Conservation (phyloP, 1,284 basidiomycete species). For the Papiliotrema flavescens region DNA sequence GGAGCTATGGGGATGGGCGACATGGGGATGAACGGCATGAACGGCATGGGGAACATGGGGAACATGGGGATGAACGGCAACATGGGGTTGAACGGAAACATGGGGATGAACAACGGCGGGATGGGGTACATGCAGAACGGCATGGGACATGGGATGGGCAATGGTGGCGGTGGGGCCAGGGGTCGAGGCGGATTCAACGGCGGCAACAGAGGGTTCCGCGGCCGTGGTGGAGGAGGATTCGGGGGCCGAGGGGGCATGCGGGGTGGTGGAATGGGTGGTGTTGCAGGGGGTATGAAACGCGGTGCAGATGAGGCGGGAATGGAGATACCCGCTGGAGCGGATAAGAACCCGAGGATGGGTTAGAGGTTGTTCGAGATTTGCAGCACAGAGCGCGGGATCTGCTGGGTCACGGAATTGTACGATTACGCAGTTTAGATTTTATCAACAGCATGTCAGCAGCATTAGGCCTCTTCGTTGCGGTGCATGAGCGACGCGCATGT, state of each 20-base stretch:
- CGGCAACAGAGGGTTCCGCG: conserved; percentile 2
- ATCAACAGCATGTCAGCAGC: too few species aligned
- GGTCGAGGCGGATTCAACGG: conserved; percentile 24
- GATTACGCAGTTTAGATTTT: too few species aligned
- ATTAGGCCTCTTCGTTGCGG: too few species aligned
- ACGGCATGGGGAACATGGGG: too few species aligned
- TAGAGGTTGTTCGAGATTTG: neutral
- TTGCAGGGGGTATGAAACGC: conserved; percentile 4
- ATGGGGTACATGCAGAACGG: conserved; percentile 11
- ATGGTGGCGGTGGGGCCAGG: conserved; percentile 47
- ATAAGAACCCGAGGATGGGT: conserved; percentile 2
- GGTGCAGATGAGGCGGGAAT: conserved; percentile 3
- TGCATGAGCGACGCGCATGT: too few species aligned
- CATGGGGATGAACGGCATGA: conserved; percentile 4
- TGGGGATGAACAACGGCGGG: conserved; percentile 7
- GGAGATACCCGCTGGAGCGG: conserved; percentile 1
- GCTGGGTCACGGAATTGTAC: too few species aligned
- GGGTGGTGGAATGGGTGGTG: conserved; percentile 22
- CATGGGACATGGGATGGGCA: conserved; percentile 4
- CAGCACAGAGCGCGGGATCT: too few species aligned
- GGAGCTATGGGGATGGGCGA: conserved; percentile 6
- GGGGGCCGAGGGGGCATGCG: conserved; percentile 31
- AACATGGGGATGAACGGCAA: conserved; percentile 7
- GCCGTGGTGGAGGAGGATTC: conserved; percentile 12
- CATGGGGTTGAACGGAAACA: too few species aligned